These are phyloP conservation scores for Pseudozyma sp. DNA, from an alignment of 1,284 basidiomycete genomes.

Conservation along the genomic window DNA sequence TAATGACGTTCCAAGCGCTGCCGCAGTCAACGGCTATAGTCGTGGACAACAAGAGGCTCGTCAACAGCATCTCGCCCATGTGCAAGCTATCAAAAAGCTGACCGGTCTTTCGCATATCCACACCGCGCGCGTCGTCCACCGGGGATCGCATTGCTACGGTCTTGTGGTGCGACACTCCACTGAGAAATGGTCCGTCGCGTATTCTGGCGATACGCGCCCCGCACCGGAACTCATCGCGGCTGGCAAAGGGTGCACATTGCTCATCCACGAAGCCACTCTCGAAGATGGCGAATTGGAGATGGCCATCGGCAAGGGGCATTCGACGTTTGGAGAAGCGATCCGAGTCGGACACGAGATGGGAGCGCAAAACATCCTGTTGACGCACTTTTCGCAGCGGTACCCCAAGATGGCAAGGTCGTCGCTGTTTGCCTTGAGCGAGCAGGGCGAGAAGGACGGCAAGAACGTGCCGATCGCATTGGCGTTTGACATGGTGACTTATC, in stretches of 20 bases:
- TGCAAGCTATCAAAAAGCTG: slow-evolving; percentile 21
- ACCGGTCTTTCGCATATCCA: slow-evolving; percentile 37
- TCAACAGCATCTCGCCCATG: slow-evolving; percentile 19
- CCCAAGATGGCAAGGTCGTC: slow-evolving; percentile 79
- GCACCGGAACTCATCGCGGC: slow-evolving; percentile 77
- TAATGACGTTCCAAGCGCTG: not conserved
- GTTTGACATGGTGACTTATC: slow-evolving; percentile 82
- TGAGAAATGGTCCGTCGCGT: slow-evolving; percentile 65
- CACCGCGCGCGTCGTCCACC: slow-evolving; percentile 46
- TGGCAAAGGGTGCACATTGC: slow-evolving; percentile 78
- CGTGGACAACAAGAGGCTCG: slow-evolving; percentile 13
- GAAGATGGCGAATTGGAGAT: slow-evolving; percentile 76
- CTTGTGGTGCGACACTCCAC: slow-evolving; percentile 71
- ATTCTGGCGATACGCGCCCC: slow-evolving; percentile 89
- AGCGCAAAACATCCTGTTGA: slow-evolving; percentile 84
- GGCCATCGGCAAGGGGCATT: slow-evolving; percentile 84
- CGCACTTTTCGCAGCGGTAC: slow-evolving; percentile 94
- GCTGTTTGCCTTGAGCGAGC: slow-evolving; percentile 21
- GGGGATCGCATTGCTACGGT: slow-evolving; percentile 47
- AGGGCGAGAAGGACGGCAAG: slow-evolving; percentile 2
- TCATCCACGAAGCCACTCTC: slow-evolving; percentile 95
- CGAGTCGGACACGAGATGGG: slow-evolving; percentile 80
- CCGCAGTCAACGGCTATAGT: slow-evolving; percentile 1
- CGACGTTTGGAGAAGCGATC: slow-evolving; percentile 88
- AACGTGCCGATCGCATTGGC: slow-evolving; percentile 74